Conservation (phyloP, 1,139 yeast genomes). For the Scheffersomyces cryptocercus region DNA sequence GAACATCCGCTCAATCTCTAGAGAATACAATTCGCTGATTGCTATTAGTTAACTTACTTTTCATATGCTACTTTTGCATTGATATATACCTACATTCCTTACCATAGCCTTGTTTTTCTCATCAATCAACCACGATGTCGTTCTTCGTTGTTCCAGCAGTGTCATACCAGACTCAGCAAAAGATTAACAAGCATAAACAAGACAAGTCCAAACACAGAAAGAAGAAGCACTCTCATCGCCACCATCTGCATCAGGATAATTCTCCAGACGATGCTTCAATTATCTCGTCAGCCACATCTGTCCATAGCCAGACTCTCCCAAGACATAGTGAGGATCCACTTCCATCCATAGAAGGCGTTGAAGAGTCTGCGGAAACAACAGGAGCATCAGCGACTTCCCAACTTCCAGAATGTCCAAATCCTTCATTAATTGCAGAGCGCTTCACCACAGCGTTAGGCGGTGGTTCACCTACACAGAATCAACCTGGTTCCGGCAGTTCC, state of each 20-base stretch:
- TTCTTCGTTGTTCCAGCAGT: conserved; percentile 18
- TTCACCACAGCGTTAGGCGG: background rate
- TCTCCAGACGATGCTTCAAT: conserved; percentile 3
- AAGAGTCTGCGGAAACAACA: background rate
- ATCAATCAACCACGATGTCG: conserved; percentile 9
- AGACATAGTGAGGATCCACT: background rate
- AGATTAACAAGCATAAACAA: conserved; percentile 13
- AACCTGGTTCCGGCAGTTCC: background rate
- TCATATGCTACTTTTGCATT: too few relatives aligned
- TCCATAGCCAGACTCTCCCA: conserved; percentile 1
- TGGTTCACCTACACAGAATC: too few relatives aligned
- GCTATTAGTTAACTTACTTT: background rate
- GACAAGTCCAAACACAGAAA: conserved; percentile 5
- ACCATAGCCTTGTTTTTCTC: too few relatives aligned
- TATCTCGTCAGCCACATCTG: conserved; percentile 3
- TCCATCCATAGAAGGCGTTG: background rate
- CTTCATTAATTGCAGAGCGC: background rate
- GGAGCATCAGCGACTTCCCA: too few relatives aligned
- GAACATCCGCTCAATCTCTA: background rate
- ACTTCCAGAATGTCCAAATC: too few relatives aligned
- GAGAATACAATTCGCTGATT: background rate
- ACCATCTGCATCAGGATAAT: conserved; percentile 1
- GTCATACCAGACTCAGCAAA: conserved; percentile 18
- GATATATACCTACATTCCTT: too few relatives aligned
- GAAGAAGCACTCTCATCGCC: background rate